These are phyloP conservation scores for Phaffomyces opuntiae DNA, from an alignment of 805 yeast species.

Conservation along the genomic window DNA sequence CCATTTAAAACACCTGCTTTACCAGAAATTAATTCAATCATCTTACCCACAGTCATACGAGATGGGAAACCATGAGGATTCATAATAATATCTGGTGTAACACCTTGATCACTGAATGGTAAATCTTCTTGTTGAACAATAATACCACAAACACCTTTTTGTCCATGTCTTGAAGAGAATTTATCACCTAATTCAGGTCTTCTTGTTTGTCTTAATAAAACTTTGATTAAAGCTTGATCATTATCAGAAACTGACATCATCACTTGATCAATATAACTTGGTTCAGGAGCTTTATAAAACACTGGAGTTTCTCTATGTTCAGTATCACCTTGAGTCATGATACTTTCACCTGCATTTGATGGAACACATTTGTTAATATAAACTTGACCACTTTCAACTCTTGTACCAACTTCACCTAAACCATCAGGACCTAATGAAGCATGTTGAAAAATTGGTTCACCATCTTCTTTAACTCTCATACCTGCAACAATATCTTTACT, in stretches of 20 bases:
- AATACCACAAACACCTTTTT: conserved; percentile 98
- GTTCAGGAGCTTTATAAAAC: conserved; percentile 89
- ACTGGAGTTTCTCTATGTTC: conserved; percentile 89
- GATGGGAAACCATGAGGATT: conserved; percentile 99
- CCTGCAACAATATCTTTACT: conserved; percentile 89
- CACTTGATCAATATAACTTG: conserved; percentile 92
- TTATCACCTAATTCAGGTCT: conserved; percentile 97
- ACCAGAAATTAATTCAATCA: conserved; percentile 94
- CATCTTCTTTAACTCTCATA: conserved; percentile 78
- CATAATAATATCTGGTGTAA: conserved; percentile 94
- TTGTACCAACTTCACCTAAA: conserved; percentile 90
- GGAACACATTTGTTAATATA: conserved; percentile 93
- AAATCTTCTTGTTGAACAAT: conserved; percentile 95
- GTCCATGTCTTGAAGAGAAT: conserved; percentile 96
- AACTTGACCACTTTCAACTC: conserved; percentile 87
- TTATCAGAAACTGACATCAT: conserved; percentile 95
- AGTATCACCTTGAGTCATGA: conserved; percentile 27
- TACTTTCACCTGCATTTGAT: conserved; percentile 63
- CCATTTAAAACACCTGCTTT: conserved; percentile 97
- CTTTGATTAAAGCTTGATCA: conserved; percentile 91
- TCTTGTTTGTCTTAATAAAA: conserved; percentile 87
- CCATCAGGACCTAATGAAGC: conserved; percentile 89
- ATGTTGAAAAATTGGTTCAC: conserved; percentile 82
- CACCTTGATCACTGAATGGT: conserved; percentile 91
- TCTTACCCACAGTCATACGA: conserved; percentile 99